These are phyloP conservation scores for Fusarium setosum DNA, from an alignment of 2,329 filamentous ascomycete genomes.

Conservation along the genomic window DNA sequence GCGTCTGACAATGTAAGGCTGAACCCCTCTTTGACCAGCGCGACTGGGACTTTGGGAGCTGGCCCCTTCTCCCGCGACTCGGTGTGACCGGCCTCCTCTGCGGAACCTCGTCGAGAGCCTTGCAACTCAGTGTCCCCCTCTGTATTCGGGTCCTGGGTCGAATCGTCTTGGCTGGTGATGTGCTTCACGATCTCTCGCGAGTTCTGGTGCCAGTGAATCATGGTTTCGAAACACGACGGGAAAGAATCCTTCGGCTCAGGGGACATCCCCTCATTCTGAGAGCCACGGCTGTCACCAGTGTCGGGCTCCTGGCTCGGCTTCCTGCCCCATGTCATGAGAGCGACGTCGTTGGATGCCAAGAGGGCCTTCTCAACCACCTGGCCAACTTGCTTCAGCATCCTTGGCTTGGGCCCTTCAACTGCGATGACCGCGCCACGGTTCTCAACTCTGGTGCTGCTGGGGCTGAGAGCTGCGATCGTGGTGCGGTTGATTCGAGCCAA, in stretches of 20 bases:
- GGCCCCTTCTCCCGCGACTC: slow-evolving; percentile 15
- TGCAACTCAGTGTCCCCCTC: slow-evolving; percentile 10
- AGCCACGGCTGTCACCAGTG: slow-evolving; percentile 12
- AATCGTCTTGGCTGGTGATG: slow-evolving; percentile 49
- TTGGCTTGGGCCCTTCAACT: slow-evolving; percentile 77
- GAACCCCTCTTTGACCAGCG: slow-evolving; percentile 81
- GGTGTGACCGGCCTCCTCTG: slow-evolving; percentile 7
- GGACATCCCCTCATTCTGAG: slow-evolving; percentile 26
- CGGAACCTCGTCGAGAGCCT: slow-evolving; percentile 21
- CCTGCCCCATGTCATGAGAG: slow-evolving; percentile 58
- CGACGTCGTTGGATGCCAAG: slow-evolving; percentile 52
- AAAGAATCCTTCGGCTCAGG: slow-evolving; percentile 54
- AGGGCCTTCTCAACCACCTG: slow-evolving; percentile 74
- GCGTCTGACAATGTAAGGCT: slow-evolving; percentile 82
- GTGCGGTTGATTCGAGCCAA: slow-evolving; percentile 78
- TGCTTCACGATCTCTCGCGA: slow-evolving; percentile 75
- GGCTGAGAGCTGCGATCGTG: slow-evolving; percentile 61
- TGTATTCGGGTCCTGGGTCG: slow-evolving; percentile 15
- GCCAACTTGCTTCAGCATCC: slow-evolving; percentile 67
- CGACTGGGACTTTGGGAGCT: slow-evolving; percentile 67
- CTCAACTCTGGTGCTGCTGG: slow-evolving; percentile 48
- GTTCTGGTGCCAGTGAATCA: slow-evolving; percentile 80
- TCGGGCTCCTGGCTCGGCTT: slow-evolving; percentile 37
- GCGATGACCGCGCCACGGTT: slow-evolving; percentile 84
- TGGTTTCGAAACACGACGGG: slow-evolving; percentile 72